Evolutionary conservation across 2,329 filamentous ascomycete genomes (phyloP), one percentile per base, ranked within the genome.

Genomic region (Sporothrix pallida): DNA sequence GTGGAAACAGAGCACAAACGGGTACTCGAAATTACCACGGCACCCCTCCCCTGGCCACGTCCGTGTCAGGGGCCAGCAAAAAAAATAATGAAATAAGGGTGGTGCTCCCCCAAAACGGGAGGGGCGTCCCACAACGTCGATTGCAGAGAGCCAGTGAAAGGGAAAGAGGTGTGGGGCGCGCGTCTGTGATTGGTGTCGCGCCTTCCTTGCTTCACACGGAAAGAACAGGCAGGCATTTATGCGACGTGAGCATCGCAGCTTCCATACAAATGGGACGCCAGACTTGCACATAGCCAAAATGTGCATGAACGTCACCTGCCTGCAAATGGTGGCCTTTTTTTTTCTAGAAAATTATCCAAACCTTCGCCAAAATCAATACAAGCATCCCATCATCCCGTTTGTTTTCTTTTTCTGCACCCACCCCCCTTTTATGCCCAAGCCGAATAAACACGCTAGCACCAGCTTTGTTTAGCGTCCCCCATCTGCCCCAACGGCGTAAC

Each of bases 111-210:
- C 54, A 62, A 71, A 71, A 63, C 23, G 44, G 54, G 23, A 60
- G 37, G 69, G 52, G 42, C 69, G 37, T 71, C 37, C 67, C 69
- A 71, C 69, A 60, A 23, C 37, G 69, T 23, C n/a, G 31, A 23
- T 12, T 26, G 17, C 17, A 26, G 63, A 48, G 42, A 50, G 17
- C 68, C 26, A 56, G 42, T 23, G 20, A 62, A 44, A 50, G 56
- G 44, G 54, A 44, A 50, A 44, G 46, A 46, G 46, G 46, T 72
- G 71, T 72, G 71, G 71, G 71, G 71, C 71, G 48, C 71, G 71
- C 71, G 60, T 72, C 71, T 56, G 71, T 72, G 71, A 56, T 67
- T 72, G 58, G 60, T 72, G 70, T 67, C 60, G 71, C 71, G 60
- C 60, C 71, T 67, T 44, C 58, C 56, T 44, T 71, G 37, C 69